These are phyloP conservation scores for Willaertia magna DNA, from an alignment of 208 protist genomes.

Conservation along the genomic window DNA sequence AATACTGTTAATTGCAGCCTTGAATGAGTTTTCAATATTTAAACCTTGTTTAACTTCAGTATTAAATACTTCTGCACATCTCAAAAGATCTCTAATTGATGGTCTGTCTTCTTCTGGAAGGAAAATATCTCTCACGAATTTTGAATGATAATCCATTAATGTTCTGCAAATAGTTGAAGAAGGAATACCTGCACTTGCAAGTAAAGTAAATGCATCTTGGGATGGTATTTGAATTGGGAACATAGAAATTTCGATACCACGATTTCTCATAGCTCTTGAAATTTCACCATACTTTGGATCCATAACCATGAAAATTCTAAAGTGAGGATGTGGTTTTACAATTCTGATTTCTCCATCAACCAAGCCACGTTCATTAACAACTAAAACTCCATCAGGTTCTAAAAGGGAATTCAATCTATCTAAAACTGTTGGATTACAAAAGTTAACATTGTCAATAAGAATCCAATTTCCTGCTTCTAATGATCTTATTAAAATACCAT, in stretches of 20 bases:
- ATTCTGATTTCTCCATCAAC: conserved; percentile 75
- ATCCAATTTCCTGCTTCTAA: conserved; percentile 92
- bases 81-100: not conserved
- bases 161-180: not conserved
- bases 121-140: not conserved
- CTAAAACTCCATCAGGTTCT: conserved; percentile 78
- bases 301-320: conserved; percentile 96
- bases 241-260: conserved; percentile 92
- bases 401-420: conserved; percentile 99
- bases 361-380: conserved; percentile 85
- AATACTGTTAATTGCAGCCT: not conserved
- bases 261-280: conserved; percentile 96
- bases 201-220: not conserved
- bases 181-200: not conserved
- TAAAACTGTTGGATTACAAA: conserved; percentile 95
- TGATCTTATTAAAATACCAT: conserved; percentile 90
- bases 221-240: not conserved
- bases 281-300: conserved; percentile 95
- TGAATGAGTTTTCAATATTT: not conserved
- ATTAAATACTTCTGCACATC: not conserved
- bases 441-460: conserved; percentile 98
- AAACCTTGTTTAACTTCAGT: not conserved
- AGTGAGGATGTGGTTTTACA: conserved; percentile 87
- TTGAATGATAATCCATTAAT: not conserved
- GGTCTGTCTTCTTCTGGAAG: not conserved